Evolutionary conservation across 176 grass and related monocot genomes (phyloP).

Genomic region (Canna indica): DNA sequence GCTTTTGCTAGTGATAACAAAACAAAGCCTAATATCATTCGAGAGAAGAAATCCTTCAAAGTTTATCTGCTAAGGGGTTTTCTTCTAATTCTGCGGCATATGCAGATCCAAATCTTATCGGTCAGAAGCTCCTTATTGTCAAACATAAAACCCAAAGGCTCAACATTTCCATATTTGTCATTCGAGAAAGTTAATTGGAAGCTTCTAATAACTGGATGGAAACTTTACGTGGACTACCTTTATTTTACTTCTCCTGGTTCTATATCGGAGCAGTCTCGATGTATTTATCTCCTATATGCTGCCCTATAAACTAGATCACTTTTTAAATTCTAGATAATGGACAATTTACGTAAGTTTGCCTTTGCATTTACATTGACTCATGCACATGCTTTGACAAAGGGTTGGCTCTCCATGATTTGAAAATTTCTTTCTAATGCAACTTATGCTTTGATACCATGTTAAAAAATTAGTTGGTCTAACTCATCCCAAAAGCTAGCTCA

Average conservation of each 20-base stretch:
- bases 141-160: slow-evolving; percentile 61
- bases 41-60: slow-evolving; percentile 67
- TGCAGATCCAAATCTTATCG: slow-evolving; percentile 61
- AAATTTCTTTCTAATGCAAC: not conserved
- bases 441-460: not conserved
- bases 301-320: no score
- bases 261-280: not conserved
- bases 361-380: no score
- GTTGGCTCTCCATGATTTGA: not conserved
- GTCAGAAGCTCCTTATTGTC: slow-evolving; percentile 50
- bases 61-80: slow-evolving; percentile 54
- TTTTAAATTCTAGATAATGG: no score
- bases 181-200: not conserved
- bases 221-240: not conserved
- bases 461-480: no score
- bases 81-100: slow-evolving; percentile 47
- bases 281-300: no score
- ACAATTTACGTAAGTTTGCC: not conserved
- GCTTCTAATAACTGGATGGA: not conserved
- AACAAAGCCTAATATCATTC: slow-evolving; percentile 42
- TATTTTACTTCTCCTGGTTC: not conserved
- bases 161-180: slow-evolving; percentile 28
- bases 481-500: no score
- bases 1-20: slow-evolving; percentile 47
- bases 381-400: not conserved